Percentiles rank a stretch among this genome's conserved stretches.
These are phyloP conservation scores for Syzygium syzygioides DNA, from an alignment of 441 rosid species.

Conservation along the genomic window DNA sequence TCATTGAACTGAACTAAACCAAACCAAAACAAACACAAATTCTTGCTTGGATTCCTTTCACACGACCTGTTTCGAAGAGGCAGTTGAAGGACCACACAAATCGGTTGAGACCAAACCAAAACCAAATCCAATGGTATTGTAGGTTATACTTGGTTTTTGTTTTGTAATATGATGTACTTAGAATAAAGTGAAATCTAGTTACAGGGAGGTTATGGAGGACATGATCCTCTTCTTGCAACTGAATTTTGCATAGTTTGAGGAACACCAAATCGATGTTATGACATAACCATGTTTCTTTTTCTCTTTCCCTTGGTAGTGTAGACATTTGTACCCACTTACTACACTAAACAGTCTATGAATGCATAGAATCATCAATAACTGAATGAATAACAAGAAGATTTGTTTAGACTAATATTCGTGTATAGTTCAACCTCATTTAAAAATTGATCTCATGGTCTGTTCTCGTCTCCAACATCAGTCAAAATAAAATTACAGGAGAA, in stretches of 20 bases:
- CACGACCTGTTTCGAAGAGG: not conserved
- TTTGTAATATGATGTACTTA: not conserved
- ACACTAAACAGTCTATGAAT: not conserved
- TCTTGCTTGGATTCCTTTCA: not conserved
- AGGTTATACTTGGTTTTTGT: not conserved
- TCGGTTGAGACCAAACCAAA: not conserved
- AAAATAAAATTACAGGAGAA: not conserved
- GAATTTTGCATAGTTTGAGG: not conserved
- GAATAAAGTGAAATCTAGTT: not conserved
- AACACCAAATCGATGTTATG: not conserved
- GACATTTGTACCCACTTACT: not conserved
- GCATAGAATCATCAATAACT: not conserved
- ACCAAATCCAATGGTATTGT: not conserved
- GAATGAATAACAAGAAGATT: not conserved
- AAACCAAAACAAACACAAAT: not conserved
- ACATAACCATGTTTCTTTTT: not conserved
- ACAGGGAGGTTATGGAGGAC: not conserved
- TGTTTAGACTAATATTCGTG: not conserved
- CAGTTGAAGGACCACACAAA: not conserved
- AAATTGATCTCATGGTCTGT: not conserved
- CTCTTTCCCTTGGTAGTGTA: not conserved
- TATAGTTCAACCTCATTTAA: not conserved
- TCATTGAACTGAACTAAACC: not conserved
- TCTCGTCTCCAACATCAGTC: not conserved
- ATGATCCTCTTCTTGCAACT: not conserved